These are phyloP conservation scores for Ogataea ramenticola DNA, from an alignment of 805 yeast species.

Conservation along the genomic window DNA sequence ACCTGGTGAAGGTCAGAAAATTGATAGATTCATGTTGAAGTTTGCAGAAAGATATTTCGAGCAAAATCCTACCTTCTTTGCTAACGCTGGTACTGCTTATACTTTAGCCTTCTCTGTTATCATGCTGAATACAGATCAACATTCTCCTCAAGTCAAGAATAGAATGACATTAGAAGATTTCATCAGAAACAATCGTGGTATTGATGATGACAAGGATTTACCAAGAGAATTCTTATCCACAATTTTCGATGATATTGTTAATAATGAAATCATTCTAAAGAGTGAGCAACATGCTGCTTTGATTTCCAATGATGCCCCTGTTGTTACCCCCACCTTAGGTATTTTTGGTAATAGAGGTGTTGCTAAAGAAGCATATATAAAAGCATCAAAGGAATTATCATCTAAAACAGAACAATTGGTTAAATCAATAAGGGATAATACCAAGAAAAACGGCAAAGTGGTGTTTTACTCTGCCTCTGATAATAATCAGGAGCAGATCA, in stretches of 20 bases:
- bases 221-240: slow-evolving; percentile 64
- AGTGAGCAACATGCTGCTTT: slow-evolving; percentile 94
- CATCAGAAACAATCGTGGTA: slow-evolving; percentile 79
- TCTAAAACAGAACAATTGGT: slow-evolving; percentile 82
- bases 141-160: slow-evolving; percentile 76
- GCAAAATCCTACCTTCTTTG: slow-evolving; percentile 82
- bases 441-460: slow-evolving; percentile 35
- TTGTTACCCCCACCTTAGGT: slow-evolving; percentile 23
- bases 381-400: slow-evolving; percentile 89
- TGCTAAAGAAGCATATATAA: slow-evolving; percentile 77
- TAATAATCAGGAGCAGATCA: slow-evolving; percentile 78
- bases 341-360: slow-evolving; percentile 65
- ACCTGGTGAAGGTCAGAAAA: slow-evolving; percentile 98
- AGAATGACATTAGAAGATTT: slow-evolving; percentile 89
- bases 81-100: slow-evolving; percentile 92
- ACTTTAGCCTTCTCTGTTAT: slow-evolving; percentile 87
- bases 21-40: slow-evolving; percentile 93
- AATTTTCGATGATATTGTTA: slow-evolving; percentile 71
- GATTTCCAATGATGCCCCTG: slow-evolving; percentile 51
- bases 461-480: slow-evolving; percentile 69
- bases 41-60: slow-evolving; percentile 89
- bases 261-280: slow-evolving; percentile 80
- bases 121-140: slow-evolving; percentile 91
- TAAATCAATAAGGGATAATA: slow-evolving; percentile 48
- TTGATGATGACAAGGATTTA: slow-evolving; percentile 83